Evolutionary conservation across 2,329 filamentous ascomycete species (phyloP), one percentile per base, ranked within the genome.

Genomic region (Aspergillus versicolor): DNA sequence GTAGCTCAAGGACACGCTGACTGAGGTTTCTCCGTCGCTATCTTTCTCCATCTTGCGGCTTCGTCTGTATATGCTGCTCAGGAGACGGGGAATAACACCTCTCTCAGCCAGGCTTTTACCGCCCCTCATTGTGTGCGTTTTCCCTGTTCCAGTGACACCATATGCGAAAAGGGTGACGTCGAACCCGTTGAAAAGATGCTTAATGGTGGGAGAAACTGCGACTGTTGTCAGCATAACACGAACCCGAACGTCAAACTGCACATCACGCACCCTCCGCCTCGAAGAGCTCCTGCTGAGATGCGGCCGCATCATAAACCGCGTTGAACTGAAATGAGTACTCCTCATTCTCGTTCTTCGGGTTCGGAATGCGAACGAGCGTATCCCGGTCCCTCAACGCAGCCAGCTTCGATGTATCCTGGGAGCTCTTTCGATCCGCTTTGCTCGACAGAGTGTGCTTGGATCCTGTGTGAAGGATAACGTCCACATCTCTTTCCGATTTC

Each of bases 261-360:
- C 40, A 12, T n/a, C 54, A 73, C 81, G 67, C 81, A 92, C 91
- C 90, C 84, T 97, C 93, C 38, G 88, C 85, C 62, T 92, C 90
- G 73, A 96, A 99, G 56, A 99, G 77, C 62, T 90, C 84, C 74
- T 96, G 90, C 73, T 99, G 93, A 8, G 90, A 86, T 15, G 90
- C 88, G 37, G 83, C 75, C 66, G 88, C 85, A 69, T 91, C 91
- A 74, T 96, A 97, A 54, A 97, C 93, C 65, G 89, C 85, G 80
- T 94, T 95, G 82, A 97, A 97, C 52, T 92, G 86, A 73, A 97
- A 99, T 53, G 89, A 92, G 76, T 92, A 97, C 69, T 92, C 89
- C 75, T 97, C 93, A 21, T 84, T 81, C 63, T 91, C 90, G 69
- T 97, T 97, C 79, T 94, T 96, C 0, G 93, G 92, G 70, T 92